phyloP scores from a whole-genome alignment of 495 filamentous ascomycete species.

The Penicillium roqueforti region DNA sequence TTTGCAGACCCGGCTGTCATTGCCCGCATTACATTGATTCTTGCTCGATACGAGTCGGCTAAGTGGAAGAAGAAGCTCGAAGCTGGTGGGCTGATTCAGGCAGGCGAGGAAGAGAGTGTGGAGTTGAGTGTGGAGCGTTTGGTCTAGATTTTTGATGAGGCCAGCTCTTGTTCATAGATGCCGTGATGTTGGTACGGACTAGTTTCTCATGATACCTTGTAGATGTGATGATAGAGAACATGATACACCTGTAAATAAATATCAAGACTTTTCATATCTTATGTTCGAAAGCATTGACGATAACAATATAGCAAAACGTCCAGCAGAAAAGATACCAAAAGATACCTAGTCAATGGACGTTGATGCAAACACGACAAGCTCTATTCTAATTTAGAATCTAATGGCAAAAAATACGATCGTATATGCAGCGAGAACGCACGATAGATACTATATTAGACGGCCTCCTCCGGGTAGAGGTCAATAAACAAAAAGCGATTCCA shows the following conservation, averaged over 20 bases:
- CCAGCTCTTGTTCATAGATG: constrained; percentile 16
- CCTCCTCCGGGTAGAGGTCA: background rate
- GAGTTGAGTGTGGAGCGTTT: constrained; percentile 39
- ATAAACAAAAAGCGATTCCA: constrained; percentile 3
- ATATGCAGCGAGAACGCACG: constrained; percentile 10
- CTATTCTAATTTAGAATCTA: constrained; percentile 2
- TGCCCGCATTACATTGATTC: constrained; percentile 76
- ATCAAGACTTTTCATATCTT: background rate
- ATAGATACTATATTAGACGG: constrained; percentile 4
- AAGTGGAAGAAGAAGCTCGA: constrained; percentile 89
- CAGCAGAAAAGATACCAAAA: background rate
- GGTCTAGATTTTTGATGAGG: constrained; percentile 26
- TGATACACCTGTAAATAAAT: background rate
- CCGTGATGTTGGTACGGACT: background rate
- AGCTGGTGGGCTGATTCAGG: constrained; percentile 52
- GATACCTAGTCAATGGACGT: background rate
- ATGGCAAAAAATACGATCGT: background rate
- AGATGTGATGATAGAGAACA: constrained; percentile 8
- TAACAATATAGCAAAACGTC: background rate
- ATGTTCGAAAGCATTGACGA: background rate
- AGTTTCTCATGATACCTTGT: constrained; percentile 9
- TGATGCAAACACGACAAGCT: background rate
- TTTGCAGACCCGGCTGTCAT: constrained; percentile 42
- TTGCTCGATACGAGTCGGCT: constrained; percentile 76
- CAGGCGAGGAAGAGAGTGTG: constrained; percentile 24